Percentiles rank a stretch among this genome's conserved stretches.
Evolutionary conservation across 805 yeast genomes (phyloP).

Genomic region (Cyberlindnera mycetangii): DNA sequence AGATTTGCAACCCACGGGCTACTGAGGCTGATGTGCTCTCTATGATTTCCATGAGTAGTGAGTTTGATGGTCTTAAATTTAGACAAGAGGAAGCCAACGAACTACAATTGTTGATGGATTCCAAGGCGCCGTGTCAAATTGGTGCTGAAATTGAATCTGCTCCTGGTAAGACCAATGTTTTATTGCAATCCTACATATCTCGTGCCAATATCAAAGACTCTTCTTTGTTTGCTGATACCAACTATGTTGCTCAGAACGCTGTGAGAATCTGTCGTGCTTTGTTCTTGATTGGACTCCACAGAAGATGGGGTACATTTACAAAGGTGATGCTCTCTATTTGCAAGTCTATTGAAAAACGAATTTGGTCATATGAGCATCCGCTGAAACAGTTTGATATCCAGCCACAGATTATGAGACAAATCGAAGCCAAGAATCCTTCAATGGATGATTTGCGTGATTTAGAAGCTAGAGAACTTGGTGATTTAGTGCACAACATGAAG

Average conservation of each 20-base stretch:
- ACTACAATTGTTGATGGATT: slow-evolving; percentile 56
- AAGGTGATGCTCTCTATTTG: slow-evolving; percentile 75
- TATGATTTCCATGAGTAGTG: slow-evolving; percentile 87
- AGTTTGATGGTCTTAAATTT: slow-evolving; percentile 84
- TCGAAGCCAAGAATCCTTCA: slow-evolving; percentile 61
- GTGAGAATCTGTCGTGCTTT: slow-evolving; percentile 91
- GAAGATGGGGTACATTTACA: slow-evolving; percentile 88
- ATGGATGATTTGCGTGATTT: slow-evolving; percentile 75
- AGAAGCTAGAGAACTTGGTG: slow-evolving; percentile 78
- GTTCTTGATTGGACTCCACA: slow-evolving; percentile 78
- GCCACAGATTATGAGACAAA: slow-evolving; percentile 54
- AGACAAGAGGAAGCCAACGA: slow-evolving; percentile 87
- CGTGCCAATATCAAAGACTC: slow-evolving; percentile 70
- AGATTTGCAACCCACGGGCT: slow-evolving; percentile 76
- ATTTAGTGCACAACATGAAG: slow-evolving; percentile 75
- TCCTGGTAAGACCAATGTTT: slow-evolving; percentile 82
- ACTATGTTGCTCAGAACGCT: slow-evolving; percentile 93
- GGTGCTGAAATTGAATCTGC: slow-evolving; percentile 73
- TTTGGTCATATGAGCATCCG: slow-evolving; percentile 93
- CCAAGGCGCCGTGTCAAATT: slow-evolving; percentile 72
- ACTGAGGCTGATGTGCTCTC: slow-evolving; percentile 90
- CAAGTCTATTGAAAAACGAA: slow-evolving; percentile 75
- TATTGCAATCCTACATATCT: slow-evolving; percentile 86
- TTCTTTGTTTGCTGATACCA: slow-evolving; percentile 79
- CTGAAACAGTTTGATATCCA: slow-evolving; percentile 83